Percentiles rank a stretch among this genome's conserved stretches.
phyloP scores from a whole-genome alignment of 345 rosid species.

The Stellera chamaejasme region DNA sequence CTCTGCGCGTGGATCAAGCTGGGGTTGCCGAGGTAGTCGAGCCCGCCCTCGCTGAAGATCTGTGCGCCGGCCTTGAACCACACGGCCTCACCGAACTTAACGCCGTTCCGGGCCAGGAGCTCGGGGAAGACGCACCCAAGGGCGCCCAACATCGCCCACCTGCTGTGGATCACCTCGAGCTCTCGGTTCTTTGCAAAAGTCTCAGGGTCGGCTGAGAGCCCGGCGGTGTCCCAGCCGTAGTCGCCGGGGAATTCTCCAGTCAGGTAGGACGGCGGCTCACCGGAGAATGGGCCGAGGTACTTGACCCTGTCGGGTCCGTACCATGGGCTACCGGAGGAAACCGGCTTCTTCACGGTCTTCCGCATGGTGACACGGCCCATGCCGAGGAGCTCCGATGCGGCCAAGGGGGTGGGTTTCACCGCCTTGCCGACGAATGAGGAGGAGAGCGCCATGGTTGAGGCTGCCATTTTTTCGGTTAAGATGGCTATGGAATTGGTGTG shows the following conservation, averaged over 20 bases:
- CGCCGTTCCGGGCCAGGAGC: slow-evolving; percentile 47
- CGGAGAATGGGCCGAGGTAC: slow-evolving; percentile 51
- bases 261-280: slow-evolving; percentile 38
- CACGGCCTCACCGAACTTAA: slow-evolving; percentile 46
- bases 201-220: slow-evolving; percentile 52
- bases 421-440: slow-evolving; percentile 66
- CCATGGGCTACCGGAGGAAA: slow-evolving; percentile 49
- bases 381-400: slow-evolving; percentile 32
- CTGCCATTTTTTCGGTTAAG: slow-evolving; percentile 30
- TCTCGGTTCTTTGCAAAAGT: slow-evolving; percentile 55
- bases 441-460: slow-evolving; percentile 66
- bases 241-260: slow-evolving; percentile 49
- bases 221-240: slow-evolving; percentile 60
- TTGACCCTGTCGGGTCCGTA: slow-evolving; percentile 42
- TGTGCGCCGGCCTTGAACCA: slow-evolving; percentile 64
- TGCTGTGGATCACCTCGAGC: slow-evolving; percentile 43
- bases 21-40: slow-evolving; percentile 82
- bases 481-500: not conserved
- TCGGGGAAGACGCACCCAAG: slow-evolving; percentile 48
- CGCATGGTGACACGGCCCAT: slow-evolving; percentile 36
- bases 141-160: slow-evolving; percentile 53
- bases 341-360: slow-evolving; percentile 14
- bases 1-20: slow-evolving; percentile 76
- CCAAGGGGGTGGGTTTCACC: slow-evolving; percentile 34
- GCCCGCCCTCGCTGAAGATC: slow-evolving; percentile 75